Conservation (phyloP, 805 yeast species). For the Ogataea parapolymorpha region DNA sequence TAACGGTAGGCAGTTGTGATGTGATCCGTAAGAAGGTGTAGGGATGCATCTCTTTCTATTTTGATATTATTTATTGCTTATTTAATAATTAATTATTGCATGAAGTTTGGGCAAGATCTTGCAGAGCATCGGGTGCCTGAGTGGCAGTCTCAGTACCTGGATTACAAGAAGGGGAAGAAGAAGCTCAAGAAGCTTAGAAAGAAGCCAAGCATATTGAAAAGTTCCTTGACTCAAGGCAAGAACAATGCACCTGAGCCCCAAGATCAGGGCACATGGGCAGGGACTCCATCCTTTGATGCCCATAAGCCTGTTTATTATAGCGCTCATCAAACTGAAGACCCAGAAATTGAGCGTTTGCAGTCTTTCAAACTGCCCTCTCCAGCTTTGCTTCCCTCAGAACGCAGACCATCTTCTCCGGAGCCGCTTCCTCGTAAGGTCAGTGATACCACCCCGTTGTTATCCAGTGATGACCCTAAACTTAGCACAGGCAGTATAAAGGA, state of each 20-base stretch:
- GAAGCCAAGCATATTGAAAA: conserved; percentile 14
- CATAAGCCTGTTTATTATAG: background rate
- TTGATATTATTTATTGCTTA: background rate
- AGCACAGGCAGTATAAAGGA: background rate
- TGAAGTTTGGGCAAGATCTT: conserved; percentile 71
- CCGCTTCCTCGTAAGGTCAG: background rate
- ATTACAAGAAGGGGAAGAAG: conserved; percentile 53
- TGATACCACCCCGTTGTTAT: conserved; percentile 8
- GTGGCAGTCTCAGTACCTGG: conserved; percentile 81
- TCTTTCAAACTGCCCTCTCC: conserved; percentile 30
- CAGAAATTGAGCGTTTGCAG: conserved; percentile 12
- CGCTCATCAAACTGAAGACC: background rate
- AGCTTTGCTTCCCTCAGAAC: conserved; percentile 13
- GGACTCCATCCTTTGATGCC: background rate
- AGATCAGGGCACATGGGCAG: background rate
- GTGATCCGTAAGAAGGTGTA: background rate
- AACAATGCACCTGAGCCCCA: background rate
- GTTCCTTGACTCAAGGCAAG: background rate
- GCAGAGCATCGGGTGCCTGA: conserved; percentile 75
- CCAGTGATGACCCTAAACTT: background rate
- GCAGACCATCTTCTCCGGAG: background rate
- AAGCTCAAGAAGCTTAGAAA: conserved; percentile 31
- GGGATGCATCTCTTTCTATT: background rate
- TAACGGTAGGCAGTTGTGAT: conserved; percentile 15
- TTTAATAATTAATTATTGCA: conserved; percentile 22